Base-by-base conservation (phyloP, 805 yeast genomes). In the Sugiyamaella chiloensis region DNA sequence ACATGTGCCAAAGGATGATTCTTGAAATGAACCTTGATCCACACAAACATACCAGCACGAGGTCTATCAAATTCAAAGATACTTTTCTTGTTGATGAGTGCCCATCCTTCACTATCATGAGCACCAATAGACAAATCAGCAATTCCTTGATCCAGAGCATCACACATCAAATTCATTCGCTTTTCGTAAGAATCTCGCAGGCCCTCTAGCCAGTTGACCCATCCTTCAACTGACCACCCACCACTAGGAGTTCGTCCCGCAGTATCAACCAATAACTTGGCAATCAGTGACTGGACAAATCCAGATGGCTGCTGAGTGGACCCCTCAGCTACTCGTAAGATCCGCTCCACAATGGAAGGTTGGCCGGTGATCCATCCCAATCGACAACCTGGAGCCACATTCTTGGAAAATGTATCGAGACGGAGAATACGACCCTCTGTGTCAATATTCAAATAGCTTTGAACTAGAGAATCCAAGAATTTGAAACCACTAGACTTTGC, bases 371-470 rank as follows among this genome's bases (percentile, higher is more conserved):
- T 73, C 96, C 96, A 89, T 45, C 96, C 96, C 48, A 87, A 64
- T 69, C 97, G 81, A 24, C 82, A 62, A 56, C 96, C 96, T n/a
- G 97, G 97, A 2, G 96, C 96, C 48, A 90, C 70, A 26, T 87
- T 88, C 70, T 89, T 89, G 41, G 96, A 88, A 67, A 86, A 83
- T 1, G 96, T 86, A 66, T 89, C 97, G 62, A 90, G 74, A 64
- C 96, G 80, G 46, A 89, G 64, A 27, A 88, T 96, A 63, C 96
- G 79, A 42, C 96, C 96, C 55, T 89, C 96, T n/a, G 74, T 70
- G 65, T 89, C 97, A 56, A 83, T 55, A n/a, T 84, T 76, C 52
- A 83, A 64, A 73, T 85, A 87, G 1, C 96, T 85, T 35, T 83
- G 83, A 46, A 83, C 86, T 61, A 89, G 70, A 2, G 85, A 78